These are phyloP conservation scores for Coemansia sp. DNA, from an alignment of 192 early-diverging fungal species.

Conservation along the genomic window DNA sequence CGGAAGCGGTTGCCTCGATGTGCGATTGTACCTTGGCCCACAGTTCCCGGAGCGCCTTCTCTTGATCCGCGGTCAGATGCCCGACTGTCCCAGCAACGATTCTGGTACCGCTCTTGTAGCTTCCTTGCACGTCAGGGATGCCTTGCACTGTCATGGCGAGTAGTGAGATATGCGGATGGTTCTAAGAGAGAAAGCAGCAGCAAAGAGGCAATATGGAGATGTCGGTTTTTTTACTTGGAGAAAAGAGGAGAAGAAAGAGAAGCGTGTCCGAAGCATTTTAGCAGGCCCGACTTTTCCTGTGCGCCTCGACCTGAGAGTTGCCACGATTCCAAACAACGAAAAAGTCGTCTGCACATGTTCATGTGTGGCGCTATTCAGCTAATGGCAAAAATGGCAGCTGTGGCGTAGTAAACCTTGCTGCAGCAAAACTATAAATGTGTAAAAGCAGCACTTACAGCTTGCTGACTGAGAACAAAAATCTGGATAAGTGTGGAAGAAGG, in stretches of 20 bases:
- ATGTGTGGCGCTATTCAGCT: background rate
- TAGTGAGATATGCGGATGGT: background rate
- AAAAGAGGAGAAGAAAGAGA: background rate
- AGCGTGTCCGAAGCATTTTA: background rate
- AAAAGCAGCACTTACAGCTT: background rate
- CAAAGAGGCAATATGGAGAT: background rate
- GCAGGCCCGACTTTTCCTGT: constrained; percentile 10
- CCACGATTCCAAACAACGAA: background rate
- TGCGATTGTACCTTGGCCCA: constrained; percentile 37
- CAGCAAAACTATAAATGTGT: background rate
- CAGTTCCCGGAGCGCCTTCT: constrained; percentile 34
- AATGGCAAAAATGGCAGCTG: background rate
- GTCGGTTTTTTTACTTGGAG: background rate
- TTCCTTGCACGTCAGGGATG: constrained; percentile 12
- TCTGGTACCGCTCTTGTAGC: constrained; percentile 25
- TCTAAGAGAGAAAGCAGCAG: too few relatives aligned
- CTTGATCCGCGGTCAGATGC: constrained; percentile 22
- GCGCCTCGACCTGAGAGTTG: constrained; percentile 15
- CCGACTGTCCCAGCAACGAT: constrained; percentile 22
- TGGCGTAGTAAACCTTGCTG: background rate
- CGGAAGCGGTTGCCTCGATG: constrained; percentile 16
- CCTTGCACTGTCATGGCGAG: constrained; percentile 15
- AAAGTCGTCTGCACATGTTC: background rate
- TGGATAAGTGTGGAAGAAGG: background rate
- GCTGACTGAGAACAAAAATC: background rate